Evolutionary conservation across 163 green algal species (phyloP).

Genomic region (Scenedesmus sp.): DNA sequence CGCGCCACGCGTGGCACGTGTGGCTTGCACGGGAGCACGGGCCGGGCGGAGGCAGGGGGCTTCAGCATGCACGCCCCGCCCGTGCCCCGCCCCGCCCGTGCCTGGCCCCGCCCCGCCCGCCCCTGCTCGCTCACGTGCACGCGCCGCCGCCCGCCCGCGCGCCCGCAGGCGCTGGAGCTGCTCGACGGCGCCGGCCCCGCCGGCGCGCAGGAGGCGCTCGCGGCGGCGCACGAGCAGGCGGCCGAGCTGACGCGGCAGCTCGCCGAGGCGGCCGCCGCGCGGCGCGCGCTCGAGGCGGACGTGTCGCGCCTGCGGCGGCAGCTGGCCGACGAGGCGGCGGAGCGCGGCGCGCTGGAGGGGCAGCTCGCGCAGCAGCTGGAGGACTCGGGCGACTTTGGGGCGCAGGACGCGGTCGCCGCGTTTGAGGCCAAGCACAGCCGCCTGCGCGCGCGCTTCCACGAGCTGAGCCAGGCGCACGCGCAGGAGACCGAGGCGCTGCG

Average conservation of each 20-base stretch:
- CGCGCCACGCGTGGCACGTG: too few relatives aligned
- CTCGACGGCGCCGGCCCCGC: constrained; percentile 7
- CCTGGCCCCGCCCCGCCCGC: too few relatives aligned
- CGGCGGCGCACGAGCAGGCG: constrained; percentile 40
- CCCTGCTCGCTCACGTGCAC: too few relatives aligned
- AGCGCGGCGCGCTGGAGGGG: constrained; percentile 43
- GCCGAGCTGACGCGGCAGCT: constrained; percentile 50
- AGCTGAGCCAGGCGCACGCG: constrained; percentile 44
- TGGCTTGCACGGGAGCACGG: too few relatives aligned
- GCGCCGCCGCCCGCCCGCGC: too few relatives aligned
- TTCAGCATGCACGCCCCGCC: too few relatives aligned
- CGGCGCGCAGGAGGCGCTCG: constrained; percentile 2
- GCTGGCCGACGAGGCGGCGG: constrained; percentile 53
- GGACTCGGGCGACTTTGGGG: constrained; percentile 48
- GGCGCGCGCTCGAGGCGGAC: constrained; percentile 36
- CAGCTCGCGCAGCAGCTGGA: constrained; percentile 41
- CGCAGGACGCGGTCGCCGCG: constrained; percentile 51
- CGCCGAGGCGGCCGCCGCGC: constrained; percentile 38
- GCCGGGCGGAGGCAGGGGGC: too few relatives aligned
- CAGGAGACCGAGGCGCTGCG: constrained; percentile 60
- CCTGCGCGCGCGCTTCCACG: constrained; percentile 54
- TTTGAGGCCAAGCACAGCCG: constrained; percentile 62
- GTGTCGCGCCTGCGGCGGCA: constrained; percentile 47
- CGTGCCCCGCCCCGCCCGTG: too few relatives aligned
- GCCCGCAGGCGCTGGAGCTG: constrained; percentile 30